Conservation (phyloP, 177 flowering plant species). For the Vitis hybrid region DNA sequence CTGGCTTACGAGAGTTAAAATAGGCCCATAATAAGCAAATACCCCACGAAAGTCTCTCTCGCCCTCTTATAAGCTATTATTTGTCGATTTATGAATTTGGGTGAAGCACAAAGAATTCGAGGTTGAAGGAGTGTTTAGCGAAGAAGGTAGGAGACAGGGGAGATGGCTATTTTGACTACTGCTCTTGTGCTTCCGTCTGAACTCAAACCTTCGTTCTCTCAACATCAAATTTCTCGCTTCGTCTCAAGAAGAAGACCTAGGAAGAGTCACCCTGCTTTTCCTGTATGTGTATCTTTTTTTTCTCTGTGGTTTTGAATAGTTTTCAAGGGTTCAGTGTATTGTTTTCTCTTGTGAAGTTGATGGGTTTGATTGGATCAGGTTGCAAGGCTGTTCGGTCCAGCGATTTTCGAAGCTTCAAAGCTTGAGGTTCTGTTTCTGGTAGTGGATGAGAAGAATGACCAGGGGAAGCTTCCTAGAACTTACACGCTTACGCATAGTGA, state of each 20-base stretch:
- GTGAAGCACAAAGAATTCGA: no score
- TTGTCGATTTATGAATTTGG: no score
- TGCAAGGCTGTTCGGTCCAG: conserved; percentile 87
- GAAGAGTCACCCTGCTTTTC: conserved; percentile 37
- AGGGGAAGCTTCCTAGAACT: conserved; percentile 78
- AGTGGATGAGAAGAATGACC: conserved; percentile 82
- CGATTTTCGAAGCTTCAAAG: conserved; percentile 93
- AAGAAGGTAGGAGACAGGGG: conserved; percentile 1
- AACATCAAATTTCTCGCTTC: conserved; percentile 23
- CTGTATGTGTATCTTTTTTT: conserved; percentile 41
- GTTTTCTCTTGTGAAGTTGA: conserved; percentile 6
- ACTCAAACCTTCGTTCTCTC: conserved; percentile 25
- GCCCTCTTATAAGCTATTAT: neutral
- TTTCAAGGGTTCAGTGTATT: neutral
- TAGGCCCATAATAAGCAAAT: no score
- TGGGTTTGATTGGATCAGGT: conserved; percentile 40
- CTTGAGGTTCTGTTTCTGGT: conserved; percentile 82
- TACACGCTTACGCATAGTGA: conserved; percentile 95
- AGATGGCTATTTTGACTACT: conserved; percentile 51
- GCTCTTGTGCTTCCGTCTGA: conserved; percentile 42
- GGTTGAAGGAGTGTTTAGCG: neutral
- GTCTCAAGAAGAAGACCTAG: conserved; percentile 27
- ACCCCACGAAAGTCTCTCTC: no score
- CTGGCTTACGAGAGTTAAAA: no score
- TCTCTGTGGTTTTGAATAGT: neutral